These are phyloP conservation scores for Cocos nucifera DNA, from an alignment of 176 grass and related monocot species.

Conservation along the genomic window DNA sequence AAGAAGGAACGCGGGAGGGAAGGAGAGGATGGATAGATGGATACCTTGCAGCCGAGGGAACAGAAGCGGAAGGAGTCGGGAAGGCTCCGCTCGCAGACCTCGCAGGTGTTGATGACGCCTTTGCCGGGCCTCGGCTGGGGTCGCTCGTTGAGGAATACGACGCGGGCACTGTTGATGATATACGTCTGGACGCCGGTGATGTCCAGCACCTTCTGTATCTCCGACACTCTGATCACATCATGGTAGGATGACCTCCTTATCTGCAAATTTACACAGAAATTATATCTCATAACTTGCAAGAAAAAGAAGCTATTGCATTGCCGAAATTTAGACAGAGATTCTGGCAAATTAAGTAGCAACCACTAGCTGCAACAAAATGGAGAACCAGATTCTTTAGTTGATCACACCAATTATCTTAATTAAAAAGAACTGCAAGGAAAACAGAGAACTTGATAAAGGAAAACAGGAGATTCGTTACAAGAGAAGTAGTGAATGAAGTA, in stretches of 20 bases:
- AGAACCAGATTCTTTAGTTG: no score
- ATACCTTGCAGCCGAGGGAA: constrained; percentile 93
- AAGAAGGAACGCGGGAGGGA: no score
- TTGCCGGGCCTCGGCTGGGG: constrained; percentile 87
- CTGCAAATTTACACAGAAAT: constrained; percentile 17
- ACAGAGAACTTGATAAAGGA: no score
- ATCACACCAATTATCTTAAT: no score
- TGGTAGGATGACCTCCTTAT: constrained; percentile 96
- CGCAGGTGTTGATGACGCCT: constrained; percentile 96
- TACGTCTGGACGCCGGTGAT: constrained; percentile 91
- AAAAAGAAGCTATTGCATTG: no score
- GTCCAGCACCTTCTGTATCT: constrained; percentile 94
- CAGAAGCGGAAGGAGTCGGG: constrained; percentile 97
- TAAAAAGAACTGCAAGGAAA: no score
- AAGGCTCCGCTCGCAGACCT: constrained; percentile 90
- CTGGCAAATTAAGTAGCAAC: no score
- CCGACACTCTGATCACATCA: constrained; percentile 90
- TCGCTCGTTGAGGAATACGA: constrained; percentile 95
- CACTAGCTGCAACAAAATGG: no score
- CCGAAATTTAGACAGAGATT: no score
- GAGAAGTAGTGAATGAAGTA: not conserved
- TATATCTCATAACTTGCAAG: no score
- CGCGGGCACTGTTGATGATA: constrained; percentile 95
- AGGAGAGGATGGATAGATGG: not conserved
- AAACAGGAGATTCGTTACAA: no score